Evolutionary conservation across 176 grass and related monocot species (phyloP).

Genomic region (Cymbopogon citratus): DNA sequence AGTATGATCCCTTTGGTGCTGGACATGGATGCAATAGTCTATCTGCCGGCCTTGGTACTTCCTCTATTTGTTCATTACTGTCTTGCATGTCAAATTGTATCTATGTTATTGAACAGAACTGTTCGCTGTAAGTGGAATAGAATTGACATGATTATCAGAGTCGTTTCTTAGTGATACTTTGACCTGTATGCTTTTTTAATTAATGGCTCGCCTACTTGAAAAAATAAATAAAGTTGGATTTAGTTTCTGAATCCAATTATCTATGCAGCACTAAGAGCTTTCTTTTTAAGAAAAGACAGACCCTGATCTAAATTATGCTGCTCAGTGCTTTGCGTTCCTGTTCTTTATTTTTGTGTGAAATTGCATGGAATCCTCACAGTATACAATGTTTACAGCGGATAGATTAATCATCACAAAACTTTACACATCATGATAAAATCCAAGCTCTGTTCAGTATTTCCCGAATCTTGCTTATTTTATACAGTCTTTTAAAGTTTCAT

Average conservation of each 20-base stretch:
- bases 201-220: not conserved
- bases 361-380: not conserved
- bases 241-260: not conserved
- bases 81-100: not conserved
- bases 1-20: conserved; percentile 73
- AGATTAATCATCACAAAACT: conserved; percentile 16
- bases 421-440: conserved; percentile 7
- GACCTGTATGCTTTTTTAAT: not conserved
- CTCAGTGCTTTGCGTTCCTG: not conserved
- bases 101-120: not conserved
- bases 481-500: not conserved
- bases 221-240: conserved; percentile 4
- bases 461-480: conserved; percentile 7
- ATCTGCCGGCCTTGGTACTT: conserved; percentile 61
- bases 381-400: not conserved
- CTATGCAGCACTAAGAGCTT: not conserved
- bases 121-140: not conserved
- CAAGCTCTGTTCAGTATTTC: not conserved
- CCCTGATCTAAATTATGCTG: not conserved
- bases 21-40: conserved; percentile 84
- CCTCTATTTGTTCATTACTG: not conserved
- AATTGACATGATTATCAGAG: not conserved
- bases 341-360: not conserved
- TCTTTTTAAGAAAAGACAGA: not conserved
- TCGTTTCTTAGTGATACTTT: not conserved